Evolutionary conservation across 139 green algal species (phyloP).

Genomic region (Volvox reticuliferus): DNA sequence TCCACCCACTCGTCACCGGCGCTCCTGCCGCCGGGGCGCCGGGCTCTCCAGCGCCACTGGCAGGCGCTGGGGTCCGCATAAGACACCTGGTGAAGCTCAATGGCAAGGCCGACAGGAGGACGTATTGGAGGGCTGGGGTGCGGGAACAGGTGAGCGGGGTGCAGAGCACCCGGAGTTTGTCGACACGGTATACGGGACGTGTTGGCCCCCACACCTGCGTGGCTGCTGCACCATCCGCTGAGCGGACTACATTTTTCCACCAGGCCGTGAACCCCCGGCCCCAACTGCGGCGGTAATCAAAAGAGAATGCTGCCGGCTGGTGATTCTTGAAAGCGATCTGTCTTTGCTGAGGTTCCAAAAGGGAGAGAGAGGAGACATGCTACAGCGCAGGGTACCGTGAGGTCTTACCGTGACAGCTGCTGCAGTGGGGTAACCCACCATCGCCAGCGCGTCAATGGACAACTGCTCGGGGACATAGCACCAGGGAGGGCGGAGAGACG

Average conservation of each 20-base stretch:
- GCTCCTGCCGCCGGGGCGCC: slow-evolving; percentile 15
- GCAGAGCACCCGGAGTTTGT: too few relatives aligned
- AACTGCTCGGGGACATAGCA: not conserved
- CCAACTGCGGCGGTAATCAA: too few relatives aligned
- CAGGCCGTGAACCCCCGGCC: too few relatives aligned
- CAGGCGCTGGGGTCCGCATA: slow-evolving; percentile 66
- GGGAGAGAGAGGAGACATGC: not conserved
- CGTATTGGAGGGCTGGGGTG: too few relatives aligned
- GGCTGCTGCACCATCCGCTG: too few relatives aligned
- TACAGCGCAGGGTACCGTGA: too few relatives aligned
- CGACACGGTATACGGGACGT: too few relatives aligned
- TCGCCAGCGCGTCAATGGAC: slow-evolving; percentile 42
- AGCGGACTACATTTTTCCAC: too few relatives aligned
- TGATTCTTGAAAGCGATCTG: not conserved
- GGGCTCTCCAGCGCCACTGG: slow-evolving; percentile 51
- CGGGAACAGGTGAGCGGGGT: too few relatives aligned
- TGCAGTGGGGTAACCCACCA: slow-evolving; percentile 67
- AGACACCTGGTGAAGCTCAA: slow-evolving; percentile 5
- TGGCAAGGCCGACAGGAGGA: too few relatives aligned
- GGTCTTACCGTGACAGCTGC: slow-evolving; percentile 12
- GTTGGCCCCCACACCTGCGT: too few relatives aligned
- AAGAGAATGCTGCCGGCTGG: too few relatives aligned
- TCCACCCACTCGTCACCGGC: slow-evolving; percentile 47
- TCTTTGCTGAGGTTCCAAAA: not conserved
- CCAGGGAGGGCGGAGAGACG: not conserved